Conservation (phyloP, 192 early-diverging fungal genomes). For the Coemansia sp. region DNA sequence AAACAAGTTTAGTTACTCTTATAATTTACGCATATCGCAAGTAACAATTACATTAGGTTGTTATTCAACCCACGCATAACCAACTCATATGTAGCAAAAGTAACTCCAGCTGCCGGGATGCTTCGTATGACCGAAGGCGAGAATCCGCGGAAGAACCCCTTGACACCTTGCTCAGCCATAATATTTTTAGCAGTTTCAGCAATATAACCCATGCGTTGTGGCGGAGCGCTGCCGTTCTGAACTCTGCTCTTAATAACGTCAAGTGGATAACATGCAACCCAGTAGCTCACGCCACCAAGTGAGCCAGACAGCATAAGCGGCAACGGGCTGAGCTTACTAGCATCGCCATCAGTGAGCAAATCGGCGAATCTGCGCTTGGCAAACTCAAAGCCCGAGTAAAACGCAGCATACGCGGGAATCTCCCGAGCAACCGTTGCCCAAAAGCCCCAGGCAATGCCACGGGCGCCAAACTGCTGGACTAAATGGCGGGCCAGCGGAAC, state of each 20-base stretch:
- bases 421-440: constrained; percentile 76
- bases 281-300: constrained; percentile 75
- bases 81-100: constrained; percentile 75
- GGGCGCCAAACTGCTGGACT: constrained; percentile 62
- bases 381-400: constrained; percentile 81
- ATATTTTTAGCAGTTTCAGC: constrained; percentile 54
- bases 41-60: neutral
- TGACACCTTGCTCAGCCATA: constrained; percentile 56
- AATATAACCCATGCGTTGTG: constrained; percentile 61
- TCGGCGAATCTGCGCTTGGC: constrained; percentile 66
- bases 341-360: constrained; percentile 43
- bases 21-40: too few relatives aligned
- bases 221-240: constrained; percentile 63
- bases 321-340: constrained; percentile 47
- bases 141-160: constrained; percentile 67
- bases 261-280: constrained; percentile 79
- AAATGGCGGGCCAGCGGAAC: constrained; percentile 66
- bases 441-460: constrained; percentile 81
- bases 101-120: constrained; percentile 75
- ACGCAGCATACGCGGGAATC: constrained; percentile 81
- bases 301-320: constrained; percentile 77
- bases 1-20: too few relatives aligned
- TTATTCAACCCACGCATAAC: constrained; percentile 26
- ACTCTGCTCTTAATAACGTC: constrained; percentile 82
- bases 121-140: constrained; percentile 56